These are phyloP conservation scores for Punica granatum DNA, from an alignment of 345 rosid genomes.

Conservation along the genomic window DNA sequence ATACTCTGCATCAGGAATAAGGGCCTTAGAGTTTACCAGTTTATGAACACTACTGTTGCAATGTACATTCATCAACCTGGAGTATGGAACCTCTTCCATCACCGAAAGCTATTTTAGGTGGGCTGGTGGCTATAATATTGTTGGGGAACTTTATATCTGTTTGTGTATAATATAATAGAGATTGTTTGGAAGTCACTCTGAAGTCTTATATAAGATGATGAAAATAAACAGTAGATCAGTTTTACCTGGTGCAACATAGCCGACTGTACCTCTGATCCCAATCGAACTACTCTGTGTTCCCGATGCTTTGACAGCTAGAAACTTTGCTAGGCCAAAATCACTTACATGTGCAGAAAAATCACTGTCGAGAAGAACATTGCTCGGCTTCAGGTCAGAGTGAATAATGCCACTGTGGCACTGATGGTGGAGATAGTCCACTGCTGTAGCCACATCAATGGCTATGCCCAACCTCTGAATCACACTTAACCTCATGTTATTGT, in stretches of 20 bases:
- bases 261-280: slow-evolving; percentile 13
- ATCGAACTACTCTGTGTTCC: not conserved
- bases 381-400: slow-evolving; percentile 20
- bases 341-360: slow-evolving; percentile 10
- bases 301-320: not conserved
- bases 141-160: no score
- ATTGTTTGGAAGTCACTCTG: no score
- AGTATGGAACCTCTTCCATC: no score
- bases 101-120: no score
- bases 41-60: no score
- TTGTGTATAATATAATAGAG: no score
- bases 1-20: no score
- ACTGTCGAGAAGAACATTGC: slow-evolving; percentile 19
- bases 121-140: no score
- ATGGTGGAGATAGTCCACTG: slow-evolving; percentile 15
- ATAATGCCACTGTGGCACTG: not conserved
- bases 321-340: slow-evolving; percentile 18
- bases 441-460: slow-evolving; percentile 12
- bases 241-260: slow-evolving; percentile 22
- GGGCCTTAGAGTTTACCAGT: no score
- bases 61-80: no score
- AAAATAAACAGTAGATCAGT: not conserved
- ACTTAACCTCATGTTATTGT: not conserved
- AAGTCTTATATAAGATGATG: no score
- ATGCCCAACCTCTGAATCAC: slow-evolving; percentile 3